Base-by-base conservation (phyloP, 768 basidiomycete genomes). In the Mycena maculata region DNA sequence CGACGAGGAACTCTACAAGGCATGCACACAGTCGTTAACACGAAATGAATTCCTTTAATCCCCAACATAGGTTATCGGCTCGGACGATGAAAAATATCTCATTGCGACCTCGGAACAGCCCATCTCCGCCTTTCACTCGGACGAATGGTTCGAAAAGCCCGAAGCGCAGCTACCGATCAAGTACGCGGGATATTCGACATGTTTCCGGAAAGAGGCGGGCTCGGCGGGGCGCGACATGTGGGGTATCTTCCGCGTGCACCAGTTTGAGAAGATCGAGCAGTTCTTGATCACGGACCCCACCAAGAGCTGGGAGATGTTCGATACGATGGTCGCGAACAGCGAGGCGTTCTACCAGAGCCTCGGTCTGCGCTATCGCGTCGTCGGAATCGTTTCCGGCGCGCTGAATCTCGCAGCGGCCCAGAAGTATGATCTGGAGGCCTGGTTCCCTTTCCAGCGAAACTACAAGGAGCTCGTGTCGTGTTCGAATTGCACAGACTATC, bases 201-300 rank as follows among this genome's bases (percentile, higher is more conserved):
- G 97, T 79, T 99, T 99, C 91, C 91, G 98, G 30, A 99, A 99
- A 81, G 98, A 99, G 82, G 98, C 98, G 3, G 98, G 98, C 36
- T 93, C 95, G 3, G 95, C 95, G 10, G 98, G 98, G 4, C 92
- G 95, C 60, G 98, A 99, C 73, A 98, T 97, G 86, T 98, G 98
- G 96, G 98, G 98, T 63, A 98, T 99, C 80, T 99, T 99, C 90
- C 94, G 98, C 25, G 97, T 99, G 60, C 98, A 99, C 77, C 98
- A 99, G 80, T 99, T 99, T 71, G 98, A 99, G 82, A 99, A 99
- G 84, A 88, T 99, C 57, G 98, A 99, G 77, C 90, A 99, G 84
- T 99, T 99, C 80, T 90, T 92, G 82, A 87, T 99, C 73, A 98
- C 97, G 9, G 92, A 95, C 27, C 96, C 98, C 1, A 92, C 93